These are phyloP conservation scores for Cercophora samala DNA, from an alignment of 495 filamentous ascomycete genomes.

Conservation along the genomic window DNA sequence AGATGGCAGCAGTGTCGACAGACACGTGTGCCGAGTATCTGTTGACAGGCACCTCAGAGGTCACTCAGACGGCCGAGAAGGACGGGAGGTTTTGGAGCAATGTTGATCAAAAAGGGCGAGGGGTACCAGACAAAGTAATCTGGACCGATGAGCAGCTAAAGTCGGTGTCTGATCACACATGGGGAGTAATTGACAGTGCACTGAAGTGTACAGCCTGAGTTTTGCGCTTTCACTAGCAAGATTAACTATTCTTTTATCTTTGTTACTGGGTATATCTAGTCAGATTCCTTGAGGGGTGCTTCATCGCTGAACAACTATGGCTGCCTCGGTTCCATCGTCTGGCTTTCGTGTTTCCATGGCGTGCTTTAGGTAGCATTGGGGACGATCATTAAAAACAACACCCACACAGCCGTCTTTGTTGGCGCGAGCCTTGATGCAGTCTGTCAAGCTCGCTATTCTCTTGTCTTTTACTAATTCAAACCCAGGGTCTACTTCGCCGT, in stretches of 20 bases:
- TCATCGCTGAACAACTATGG: neutral
- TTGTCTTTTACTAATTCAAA: neutral
- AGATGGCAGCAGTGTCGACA: constrained; percentile 14
- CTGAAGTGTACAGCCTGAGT: neutral
- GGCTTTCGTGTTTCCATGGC: neutral
- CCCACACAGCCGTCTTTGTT: neutral
- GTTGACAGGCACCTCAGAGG: constrained; percentile 12
- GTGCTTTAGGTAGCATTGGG: neutral
- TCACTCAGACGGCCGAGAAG: constrained; percentile 9
- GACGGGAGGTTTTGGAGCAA: constrained; percentile 24
- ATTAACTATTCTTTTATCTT: too few relatives aligned
- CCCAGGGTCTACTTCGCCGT: neutral
- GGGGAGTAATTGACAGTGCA: constrained; percentile 17
- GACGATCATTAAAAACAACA: neutral
- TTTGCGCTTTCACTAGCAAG: too few relatives aligned
- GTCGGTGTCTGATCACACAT: constrained; percentile 17
- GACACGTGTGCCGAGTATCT: constrained; percentile 22
- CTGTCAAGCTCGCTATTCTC: neutral
- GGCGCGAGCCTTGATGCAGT: constrained; percentile 1
- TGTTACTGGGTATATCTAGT: too few relatives aligned
- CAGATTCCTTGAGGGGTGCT: neutral
- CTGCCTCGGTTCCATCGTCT: neutral
- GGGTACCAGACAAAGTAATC: constrained; percentile 17
- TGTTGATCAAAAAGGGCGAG: constrained; percentile 23
- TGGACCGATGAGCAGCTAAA: constrained; percentile 23